phyloP scores from a whole-genome alignment of 2,329 filamentous ascomycete genomes.

The Pseudogymnoascus sp. region DNA sequence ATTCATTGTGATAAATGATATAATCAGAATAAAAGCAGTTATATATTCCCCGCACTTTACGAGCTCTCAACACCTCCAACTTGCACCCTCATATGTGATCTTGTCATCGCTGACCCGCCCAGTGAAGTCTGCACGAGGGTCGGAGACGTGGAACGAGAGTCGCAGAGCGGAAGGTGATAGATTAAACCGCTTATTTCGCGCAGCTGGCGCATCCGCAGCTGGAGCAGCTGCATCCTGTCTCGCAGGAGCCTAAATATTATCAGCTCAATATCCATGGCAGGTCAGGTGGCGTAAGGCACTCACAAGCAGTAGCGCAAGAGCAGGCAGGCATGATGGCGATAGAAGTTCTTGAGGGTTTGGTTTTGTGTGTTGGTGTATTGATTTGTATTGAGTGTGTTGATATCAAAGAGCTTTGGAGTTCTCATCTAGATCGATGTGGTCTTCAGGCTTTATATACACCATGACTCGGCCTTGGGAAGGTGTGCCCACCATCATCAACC shows the following conservation, averaged over 20 bases:
- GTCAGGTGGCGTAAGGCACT: background rate
- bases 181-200: background rate
- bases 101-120: background rate
- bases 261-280: background rate
- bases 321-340: background rate
- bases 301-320: background rate
- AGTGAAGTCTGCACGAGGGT: background rate
- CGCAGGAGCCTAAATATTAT: background rate
- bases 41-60: background rate
- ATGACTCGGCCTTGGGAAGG: background rate
- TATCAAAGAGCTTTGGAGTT: background rate
- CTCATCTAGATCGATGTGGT: background rate
- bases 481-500: background rate
- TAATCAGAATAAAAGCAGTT: background rate
- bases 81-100: background rate
- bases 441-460: constrained; percentile 2
- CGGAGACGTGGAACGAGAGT: background rate
- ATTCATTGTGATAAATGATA: background rate
- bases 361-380: constrained; percentile 2
- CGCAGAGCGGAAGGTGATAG: background rate
- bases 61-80: background rate
- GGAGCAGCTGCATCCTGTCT: background rate
- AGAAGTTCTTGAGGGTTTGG: background rate
- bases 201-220: background rate
- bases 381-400: constrained; percentile 5